These are phyloP conservation scores for Hypoxylon sp. DNA, from an alignment of 2,329 filamentous ascomycete genomes.

Conservation along the genomic window DNA sequence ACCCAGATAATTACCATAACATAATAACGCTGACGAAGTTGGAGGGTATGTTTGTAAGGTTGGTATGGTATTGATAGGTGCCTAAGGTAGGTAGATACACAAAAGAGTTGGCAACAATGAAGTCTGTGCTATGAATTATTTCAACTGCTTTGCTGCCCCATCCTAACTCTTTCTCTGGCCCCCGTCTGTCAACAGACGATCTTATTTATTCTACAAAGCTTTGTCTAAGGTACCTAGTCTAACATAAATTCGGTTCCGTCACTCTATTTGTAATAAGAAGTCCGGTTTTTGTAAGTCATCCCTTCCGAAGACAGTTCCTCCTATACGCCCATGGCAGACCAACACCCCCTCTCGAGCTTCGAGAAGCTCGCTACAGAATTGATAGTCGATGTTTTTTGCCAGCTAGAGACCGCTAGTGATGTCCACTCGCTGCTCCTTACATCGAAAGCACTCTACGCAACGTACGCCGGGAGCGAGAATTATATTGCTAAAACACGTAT, in stretches of 20 bases:
- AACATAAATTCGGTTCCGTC: background rate
- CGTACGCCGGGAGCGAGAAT: background rate
- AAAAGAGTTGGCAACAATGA: no score
- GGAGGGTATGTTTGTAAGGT: no score
- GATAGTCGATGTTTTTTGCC: constrained; percentile 1
- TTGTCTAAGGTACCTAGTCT: background rate
- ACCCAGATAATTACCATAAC: no score
- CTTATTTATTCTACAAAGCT: background rate
- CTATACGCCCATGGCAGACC: background rate
- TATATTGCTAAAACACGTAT: constrained; percentile 13
- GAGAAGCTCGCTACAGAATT: constrained; percentile 11
- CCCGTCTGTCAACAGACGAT: background rate
- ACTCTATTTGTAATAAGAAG: background rate
- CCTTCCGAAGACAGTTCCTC: background rate
- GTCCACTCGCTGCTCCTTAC: constrained; percentile 11
- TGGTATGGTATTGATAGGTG: no score
- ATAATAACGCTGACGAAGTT: no score
- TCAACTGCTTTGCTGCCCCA: no score
- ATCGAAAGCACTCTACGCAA: constrained; percentile 3
- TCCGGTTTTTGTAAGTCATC: background rate
- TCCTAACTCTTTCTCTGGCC: no score
- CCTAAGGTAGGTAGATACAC: no score
- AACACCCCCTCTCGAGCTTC: background rate
- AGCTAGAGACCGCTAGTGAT: background rate
- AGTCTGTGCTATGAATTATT: no score